Conservation (phyloP, 768 basidiomycete genomes). For the Mycena galericulata region DNA sequence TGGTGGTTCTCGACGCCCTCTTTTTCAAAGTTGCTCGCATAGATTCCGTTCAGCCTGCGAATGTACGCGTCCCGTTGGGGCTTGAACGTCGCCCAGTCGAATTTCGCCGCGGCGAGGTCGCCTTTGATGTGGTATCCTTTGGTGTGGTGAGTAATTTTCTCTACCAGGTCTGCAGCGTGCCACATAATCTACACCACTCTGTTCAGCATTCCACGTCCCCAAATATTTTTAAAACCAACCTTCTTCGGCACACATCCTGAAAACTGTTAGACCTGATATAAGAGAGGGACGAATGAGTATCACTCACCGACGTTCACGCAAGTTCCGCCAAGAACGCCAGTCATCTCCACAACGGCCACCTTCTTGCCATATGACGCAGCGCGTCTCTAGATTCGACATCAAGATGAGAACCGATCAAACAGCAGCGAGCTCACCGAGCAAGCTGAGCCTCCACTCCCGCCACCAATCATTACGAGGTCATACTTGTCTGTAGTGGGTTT, state of each 20-base stretch:
- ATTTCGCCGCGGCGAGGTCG: conserved; percentile 62
- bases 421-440: conserved; percentile 66
- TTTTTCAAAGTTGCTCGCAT: conserved; percentile 87
- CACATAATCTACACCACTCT: conserved; percentile 85
- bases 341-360: conserved; percentile 88
- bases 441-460: conserved; percentile 93
- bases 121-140: conserved; percentile 81
- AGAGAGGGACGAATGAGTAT: background rate
- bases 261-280: conserved; percentile 19
- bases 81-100: conserved; percentile 94
- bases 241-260: conserved; percentile 98
- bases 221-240: conserved; percentile 51
- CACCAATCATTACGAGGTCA: conserved; percentile 91
- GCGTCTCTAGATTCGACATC: conserved; percentile 69
- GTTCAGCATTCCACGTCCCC: conserved; percentile 8
- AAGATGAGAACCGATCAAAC: conserved; percentile 7
- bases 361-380: conserved; percentile 94
- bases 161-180: conserved; percentile 92
- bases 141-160: conserved; percentile 82
- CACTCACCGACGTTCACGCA: conserved; percentile 96
- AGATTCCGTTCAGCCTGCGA: conserved; percentile 87
- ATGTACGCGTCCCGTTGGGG: conserved; percentile 97
- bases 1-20: conserved; percentile 90
- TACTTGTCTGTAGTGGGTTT: conserved; percentile 75
- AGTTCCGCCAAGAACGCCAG: conserved; percentile 86